Conservation (phyloP, 208 protist genomes). For the Trypanosoma conorhini region DNA sequence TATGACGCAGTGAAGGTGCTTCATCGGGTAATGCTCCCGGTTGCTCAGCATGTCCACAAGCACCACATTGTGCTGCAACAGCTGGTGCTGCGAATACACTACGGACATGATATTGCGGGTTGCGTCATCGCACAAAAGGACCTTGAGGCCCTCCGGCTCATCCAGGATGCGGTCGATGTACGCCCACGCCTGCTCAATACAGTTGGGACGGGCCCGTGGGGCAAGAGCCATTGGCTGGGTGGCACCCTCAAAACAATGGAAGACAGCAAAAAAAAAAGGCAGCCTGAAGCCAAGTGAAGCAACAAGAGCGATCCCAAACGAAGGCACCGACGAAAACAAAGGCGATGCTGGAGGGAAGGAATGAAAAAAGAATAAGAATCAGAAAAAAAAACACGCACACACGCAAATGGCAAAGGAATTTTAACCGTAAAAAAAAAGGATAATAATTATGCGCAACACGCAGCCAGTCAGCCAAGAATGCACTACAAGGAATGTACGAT, state of each 20-base stretch:
- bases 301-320: background rate
- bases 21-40: conserved; percentile 89
- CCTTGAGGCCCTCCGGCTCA: conserved; percentile 83
- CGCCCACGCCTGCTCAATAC: conserved; percentile 68
- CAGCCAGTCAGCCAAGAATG: conserved; percentile 1
- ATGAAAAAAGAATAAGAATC: background rate
- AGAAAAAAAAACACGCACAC: background rate
- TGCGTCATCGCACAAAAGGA: conserved; percentile 95
- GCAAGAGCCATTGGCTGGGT: conserved; percentile 15
- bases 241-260: background rate
- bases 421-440: background rate
- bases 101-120: conserved; percentile 94
- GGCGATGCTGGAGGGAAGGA: background rate
- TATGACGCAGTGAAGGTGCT: conserved; percentile 93
- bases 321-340: background rate
- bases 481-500: background rate
- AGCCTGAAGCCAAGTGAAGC: background rate
- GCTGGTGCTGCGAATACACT: conserved; percentile 95
- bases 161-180: conserved; percentile 78
- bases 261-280: background rate
- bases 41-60: conserved; percentile 95
- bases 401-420: background rate
- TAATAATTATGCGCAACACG: background rate
- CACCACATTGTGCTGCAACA: conserved; percentile 97
- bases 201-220: conserved; percentile 51